These are phyloP conservation scores for Tephrocybe sp. DNA, from an alignment of 768 basidiomycete species.

Conservation along the genomic window DNA sequence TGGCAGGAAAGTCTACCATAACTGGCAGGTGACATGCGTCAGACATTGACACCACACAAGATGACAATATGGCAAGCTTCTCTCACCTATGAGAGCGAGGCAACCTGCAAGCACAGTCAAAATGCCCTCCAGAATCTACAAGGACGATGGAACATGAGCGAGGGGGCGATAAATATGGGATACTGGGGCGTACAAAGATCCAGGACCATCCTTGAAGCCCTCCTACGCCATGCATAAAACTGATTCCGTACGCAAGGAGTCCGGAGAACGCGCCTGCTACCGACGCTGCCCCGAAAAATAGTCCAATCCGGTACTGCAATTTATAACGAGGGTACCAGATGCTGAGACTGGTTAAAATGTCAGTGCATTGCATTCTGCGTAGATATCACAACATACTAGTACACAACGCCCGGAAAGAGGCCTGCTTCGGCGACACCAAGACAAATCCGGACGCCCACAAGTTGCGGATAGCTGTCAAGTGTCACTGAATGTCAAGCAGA, in stretches of 20 bases:
- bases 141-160: neutral
- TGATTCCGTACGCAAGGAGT: constrained; percentile 54
- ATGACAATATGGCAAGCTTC: neutral
- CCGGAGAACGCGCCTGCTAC: constrained; percentile 66
- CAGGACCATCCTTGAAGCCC: constrained; percentile 62
- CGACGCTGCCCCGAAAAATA: constrained; percentile 68
- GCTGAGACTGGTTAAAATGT: constrained; percentile 60
- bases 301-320: constrained; percentile 57
- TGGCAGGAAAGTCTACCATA: constrained; percentile 60
- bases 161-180: neutral
- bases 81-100: constrained; percentile 49
- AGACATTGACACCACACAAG: neutral
- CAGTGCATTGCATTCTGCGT: too few species aligned
- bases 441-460: constrained; percentile 55
- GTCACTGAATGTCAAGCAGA: neutral
- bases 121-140: constrained; percentile 63
- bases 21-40: constrained; percentile 31
- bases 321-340: constrained; percentile 69
- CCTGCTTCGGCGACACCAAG: constrained; percentile 72
- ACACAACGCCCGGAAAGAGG: constrained; percentile 71
- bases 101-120: constrained; percentile 57
- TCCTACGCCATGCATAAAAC: constrained; percentile 46
- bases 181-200: constrained; percentile 54
- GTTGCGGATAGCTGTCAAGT: constrained; percentile 52
- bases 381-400: constrained; percentile 48